Evolutionary conservation across 805 yeast genomes (phyloP).

Genomic region (Pichia thaimueangensis): DNA sequence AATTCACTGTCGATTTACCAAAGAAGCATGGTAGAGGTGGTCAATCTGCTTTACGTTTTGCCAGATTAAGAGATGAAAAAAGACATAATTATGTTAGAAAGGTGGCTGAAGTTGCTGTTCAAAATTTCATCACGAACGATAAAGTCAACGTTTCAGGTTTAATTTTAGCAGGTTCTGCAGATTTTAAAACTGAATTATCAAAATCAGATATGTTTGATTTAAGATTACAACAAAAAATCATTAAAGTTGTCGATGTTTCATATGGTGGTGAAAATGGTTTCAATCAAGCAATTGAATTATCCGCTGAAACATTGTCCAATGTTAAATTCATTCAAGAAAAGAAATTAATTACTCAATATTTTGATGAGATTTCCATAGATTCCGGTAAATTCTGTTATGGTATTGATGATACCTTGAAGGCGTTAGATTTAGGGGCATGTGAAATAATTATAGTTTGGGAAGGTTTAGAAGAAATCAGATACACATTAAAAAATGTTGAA

Average conservation of each 20-base stretch:
- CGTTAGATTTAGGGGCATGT: constrained; percentile 92
- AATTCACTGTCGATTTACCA: constrained; percentile 95
- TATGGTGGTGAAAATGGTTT: constrained; percentile 99
- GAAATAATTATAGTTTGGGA: constrained; percentile 91
- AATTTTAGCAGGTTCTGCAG: constrained; percentile 98
- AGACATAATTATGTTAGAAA: constrained; percentile 98
- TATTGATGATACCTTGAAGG: constrained; percentile 93
- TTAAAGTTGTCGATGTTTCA: constrained; percentile 92
- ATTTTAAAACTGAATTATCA: constrained; percentile 90
- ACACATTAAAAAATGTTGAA: constrained; percentile 76
- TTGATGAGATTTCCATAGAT: constrained; percentile 96
- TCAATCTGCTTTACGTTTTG: constrained; percentile 98
- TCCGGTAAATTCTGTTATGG: constrained; percentile 97
- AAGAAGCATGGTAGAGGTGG: constrained; percentile 99
- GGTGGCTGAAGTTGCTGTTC: constrained; percentile 97
- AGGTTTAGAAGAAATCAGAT: constrained; percentile 79
- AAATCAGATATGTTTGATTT: constrained; percentile 90
- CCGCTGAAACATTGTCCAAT: constrained; percentile 94
- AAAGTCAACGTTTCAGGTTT: constrained; percentile 92
- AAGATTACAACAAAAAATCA: constrained; percentile 80
- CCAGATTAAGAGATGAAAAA: constrained; percentile 97
- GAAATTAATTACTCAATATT: constrained; percentile 85
- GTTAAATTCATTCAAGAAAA: constrained; percentile 98
- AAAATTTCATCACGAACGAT: constrained; percentile 90
- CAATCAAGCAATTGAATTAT: constrained; percentile 96